These are phyloP conservation scores for Vaccinium corymbosum DNA, from an alignment of 148 eudicot species.

Conservation along the genomic window DNA sequence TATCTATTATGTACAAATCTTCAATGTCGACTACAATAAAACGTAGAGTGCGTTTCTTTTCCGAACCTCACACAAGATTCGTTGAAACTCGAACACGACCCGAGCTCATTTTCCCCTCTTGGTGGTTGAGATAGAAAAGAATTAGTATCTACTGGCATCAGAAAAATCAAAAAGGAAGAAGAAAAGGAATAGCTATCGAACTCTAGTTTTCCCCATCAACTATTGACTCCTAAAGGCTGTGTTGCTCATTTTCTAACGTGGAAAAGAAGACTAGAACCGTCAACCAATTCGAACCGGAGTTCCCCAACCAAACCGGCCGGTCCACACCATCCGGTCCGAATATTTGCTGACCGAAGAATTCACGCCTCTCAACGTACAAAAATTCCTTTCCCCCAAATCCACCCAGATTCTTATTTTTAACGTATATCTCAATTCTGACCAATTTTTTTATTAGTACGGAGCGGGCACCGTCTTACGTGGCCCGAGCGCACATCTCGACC, in stretches of 20 bases:
- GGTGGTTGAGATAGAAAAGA: neutral
- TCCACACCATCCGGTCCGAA: slow-evolving; percentile 13
- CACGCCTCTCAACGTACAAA: slow-evolving; percentile 20
- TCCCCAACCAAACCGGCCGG: neutral
- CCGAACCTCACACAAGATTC: neutral
- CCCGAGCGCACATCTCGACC: too few relatives aligned
- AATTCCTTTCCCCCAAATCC: slow-evolving; percentile 22
- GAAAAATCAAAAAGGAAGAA: neutral
- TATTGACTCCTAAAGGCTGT: neutral
- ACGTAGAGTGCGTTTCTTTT: neutral
- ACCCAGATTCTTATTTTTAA: neutral
- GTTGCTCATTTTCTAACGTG: neutral
- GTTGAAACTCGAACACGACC: neutral
- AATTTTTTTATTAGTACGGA: too few relatives aligned
- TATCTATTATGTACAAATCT: neutral
- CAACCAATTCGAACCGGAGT: neutral
- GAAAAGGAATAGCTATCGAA: neutral
- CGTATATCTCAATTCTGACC: neutral
- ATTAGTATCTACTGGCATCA: neutral
- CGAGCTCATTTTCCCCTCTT: neutral
- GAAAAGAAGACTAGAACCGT: neutral
- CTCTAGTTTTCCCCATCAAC: neutral
- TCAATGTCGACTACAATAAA: too few relatives aligned
- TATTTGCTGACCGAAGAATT: slow-evolving; percentile 19
- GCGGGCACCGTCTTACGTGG: too few relatives aligned